These are phyloP conservation scores for Populus nigra DNA, from an alignment of 345 rosid genomes.

Conservation along the genomic window DNA sequence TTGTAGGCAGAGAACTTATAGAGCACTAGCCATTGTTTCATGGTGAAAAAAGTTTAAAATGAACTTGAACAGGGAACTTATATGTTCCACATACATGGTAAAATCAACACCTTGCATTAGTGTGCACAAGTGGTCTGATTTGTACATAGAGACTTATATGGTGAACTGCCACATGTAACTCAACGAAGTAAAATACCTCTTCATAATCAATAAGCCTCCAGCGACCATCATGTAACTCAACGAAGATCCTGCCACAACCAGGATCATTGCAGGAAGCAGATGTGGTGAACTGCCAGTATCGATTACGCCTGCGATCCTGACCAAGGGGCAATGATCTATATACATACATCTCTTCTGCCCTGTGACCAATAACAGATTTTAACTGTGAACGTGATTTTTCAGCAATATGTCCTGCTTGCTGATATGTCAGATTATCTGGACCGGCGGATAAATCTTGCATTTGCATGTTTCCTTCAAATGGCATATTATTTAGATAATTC, in stretches of 20 bases:
- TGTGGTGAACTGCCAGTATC: constrained; percentile 82
- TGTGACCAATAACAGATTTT: constrained; percentile 72
- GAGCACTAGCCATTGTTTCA: constrained; percentile 3
- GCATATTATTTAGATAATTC: constrained; percentile 26
- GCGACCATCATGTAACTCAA: constrained; percentile 63
- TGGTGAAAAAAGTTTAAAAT: neutral
- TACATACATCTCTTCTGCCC: constrained; percentile 72
- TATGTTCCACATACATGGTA: neutral
- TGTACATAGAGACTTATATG: neutral
- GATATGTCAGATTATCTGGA: constrained; percentile 50
- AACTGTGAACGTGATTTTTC: constrained; percentile 68
- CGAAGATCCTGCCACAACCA: constrained; percentile 80
- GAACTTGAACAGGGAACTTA: neutral
- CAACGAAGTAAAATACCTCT: constrained; percentile 55
- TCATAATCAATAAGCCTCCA: constrained; percentile 87
- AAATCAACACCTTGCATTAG: constrained; percentile 10
- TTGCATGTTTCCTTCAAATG: constrained; percentile 48
- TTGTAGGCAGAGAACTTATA: neutral
- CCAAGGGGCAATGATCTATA: constrained; percentile 86
- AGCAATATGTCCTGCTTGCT: constrained; percentile 56
- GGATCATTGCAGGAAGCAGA: constrained; percentile 74
- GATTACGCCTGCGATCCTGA: constrained; percentile 82
- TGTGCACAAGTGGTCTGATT: neutral
- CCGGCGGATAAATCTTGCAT: constrained; percentile 54
- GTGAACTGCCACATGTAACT: no score